Percentiles rank a stretch among this genome's conserved stretches.
Conservation (phyloP, 1,284 basidiomycete genomes). For the Puccinia triticina region DNA sequence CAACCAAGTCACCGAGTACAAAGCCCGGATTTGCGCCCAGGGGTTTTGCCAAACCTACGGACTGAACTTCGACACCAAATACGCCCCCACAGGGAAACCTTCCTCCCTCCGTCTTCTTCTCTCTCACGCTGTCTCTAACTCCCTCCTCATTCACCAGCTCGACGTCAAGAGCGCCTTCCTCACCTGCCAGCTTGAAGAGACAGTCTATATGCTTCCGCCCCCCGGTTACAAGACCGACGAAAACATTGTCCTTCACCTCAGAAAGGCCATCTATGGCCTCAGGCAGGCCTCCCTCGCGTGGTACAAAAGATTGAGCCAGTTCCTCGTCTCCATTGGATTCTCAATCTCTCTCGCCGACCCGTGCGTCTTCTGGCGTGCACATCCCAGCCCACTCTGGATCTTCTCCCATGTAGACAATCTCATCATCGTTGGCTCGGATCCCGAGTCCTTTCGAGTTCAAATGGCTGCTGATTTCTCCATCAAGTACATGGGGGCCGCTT, state of each 20-base stretch:
- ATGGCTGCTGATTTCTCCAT: not conserved
- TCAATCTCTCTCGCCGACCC: not conserved
- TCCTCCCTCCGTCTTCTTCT: not conserved
- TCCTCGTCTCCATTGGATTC: not conserved
- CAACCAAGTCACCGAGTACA: conserved; percentile 4
- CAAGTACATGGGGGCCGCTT: not conserved
- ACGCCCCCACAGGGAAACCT: conserved; percentile 5
- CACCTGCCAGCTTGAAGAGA: not conserved
- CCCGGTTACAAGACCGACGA: not conserved
- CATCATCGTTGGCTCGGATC: not conserved
- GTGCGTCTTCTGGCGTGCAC: not conserved
- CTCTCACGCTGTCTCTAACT: not conserved
- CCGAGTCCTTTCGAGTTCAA: not conserved
- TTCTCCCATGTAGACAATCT: conserved; percentile 2
- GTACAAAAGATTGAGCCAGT: not conserved
- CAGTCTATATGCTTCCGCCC: not conserved
- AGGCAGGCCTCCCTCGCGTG: not conserved
- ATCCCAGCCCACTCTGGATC: not conserved
- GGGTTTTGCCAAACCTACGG: conserved; percentile 20
- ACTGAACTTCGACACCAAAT: not conserved
- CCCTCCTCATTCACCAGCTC: not conserved
- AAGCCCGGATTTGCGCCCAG: conserved; percentile 21
- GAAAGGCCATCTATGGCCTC: not conserved
- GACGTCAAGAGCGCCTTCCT: conserved; percentile 18
- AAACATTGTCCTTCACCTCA: not conserved